phyloP scores from a whole-genome alignment of 345 rosid genomes.

The Citrus sinensis region DVS_A1.0 CM039164.1:20843501-20844000 shows the following conservation, averaged over 20 bases:
- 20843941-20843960: background rate
- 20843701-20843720: background rate
- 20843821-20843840: background rate
- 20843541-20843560: slow-evolving; percentile 81
- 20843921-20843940: background rate
- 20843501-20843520: slow-evolving; percentile 31
- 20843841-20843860: background rate
- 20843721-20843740: background rate
- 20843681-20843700: background rate
- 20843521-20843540: slow-evolving; percentile 63
- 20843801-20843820: background rate
- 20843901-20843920: background rate
- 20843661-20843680: slow-evolving; percentile 10
- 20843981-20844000: background rate
- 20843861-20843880: background rate
- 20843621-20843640: slow-evolving; percentile 66
- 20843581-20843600: slow-evolving; percentile 82
- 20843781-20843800: background rate
- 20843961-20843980: background rate
- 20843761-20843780: background rate
- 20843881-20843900: background rate
- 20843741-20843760: background rate
- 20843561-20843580: slow-evolving; percentile 94
- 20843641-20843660: slow-evolving; percentile 48
- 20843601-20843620: slow-evolving; percentile 81